Conservation (phyloP, 768 basidiomycete species). For the Lactarius hengduanensis region DNA sequence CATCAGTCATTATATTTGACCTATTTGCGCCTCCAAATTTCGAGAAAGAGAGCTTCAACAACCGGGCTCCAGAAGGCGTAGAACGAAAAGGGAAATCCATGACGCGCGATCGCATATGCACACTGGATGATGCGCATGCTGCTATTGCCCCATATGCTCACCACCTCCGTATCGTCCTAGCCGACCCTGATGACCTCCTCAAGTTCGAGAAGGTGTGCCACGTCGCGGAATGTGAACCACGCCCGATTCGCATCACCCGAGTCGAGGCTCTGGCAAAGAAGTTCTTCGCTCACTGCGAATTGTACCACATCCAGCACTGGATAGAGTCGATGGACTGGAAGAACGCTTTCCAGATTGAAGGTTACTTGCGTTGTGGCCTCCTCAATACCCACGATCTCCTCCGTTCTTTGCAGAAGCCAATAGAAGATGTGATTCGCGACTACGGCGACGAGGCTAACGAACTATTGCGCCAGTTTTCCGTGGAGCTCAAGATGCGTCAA, state of each 20-base stretch:
- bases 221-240: conserved; percentile 43
- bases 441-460: conserved; percentile 40
- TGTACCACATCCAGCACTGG: conserved; percentile 47
- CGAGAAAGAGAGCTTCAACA: conserved; percentile 58
- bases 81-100: conserved; percentile 40
- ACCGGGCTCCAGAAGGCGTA: conserved; percentile 43
- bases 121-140: conserved; percentile 57
- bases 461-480: conserved; percentile 55
- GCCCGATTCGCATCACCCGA: conserved; percentile 31
- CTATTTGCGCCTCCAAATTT: conserved; percentile 53
- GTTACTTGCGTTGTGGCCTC: conserved; percentile 58
- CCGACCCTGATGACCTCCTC: conserved; percentile 48
- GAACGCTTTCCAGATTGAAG: conserved; percentile 76
- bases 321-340: conserved; percentile 55
- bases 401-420: conserved; percentile 41
- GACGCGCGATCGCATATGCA: conserved; percentile 57
- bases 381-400: conserved; percentile 60
- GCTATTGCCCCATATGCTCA: conserved; percentile 67
- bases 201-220: conserved; percentile 56
- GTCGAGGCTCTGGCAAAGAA: conserved; percentile 50
- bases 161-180: conserved; percentile 63
- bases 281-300: conserved; percentile 51
- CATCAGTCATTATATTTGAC: conserved; percentile 24
- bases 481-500: conserved; percentile 42
- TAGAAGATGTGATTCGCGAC: conserved; percentile 42